Conservation (phyloP, 2,329 filamentous ascomycete species). For the Penicillium sp. region DNA sequence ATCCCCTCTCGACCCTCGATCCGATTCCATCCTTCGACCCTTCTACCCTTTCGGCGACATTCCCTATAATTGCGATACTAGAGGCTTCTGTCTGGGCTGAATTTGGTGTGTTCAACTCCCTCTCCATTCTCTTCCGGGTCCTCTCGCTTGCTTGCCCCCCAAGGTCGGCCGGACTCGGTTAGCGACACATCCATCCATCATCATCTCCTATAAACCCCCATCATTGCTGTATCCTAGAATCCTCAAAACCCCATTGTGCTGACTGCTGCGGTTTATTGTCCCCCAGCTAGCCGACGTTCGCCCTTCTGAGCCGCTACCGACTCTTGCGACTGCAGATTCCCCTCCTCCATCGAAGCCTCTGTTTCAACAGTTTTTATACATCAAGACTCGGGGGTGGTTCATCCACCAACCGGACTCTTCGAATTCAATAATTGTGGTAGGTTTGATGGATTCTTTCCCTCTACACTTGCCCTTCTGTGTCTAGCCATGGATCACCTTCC, state of each 20-base stretch:
- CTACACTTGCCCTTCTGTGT: slow-evolving; percentile 26
- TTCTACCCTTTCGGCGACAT: slow-evolving; percentile 20
- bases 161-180: slow-evolving; percentile 33
- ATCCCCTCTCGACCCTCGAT: slow-evolving; percentile 25
- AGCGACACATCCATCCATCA: slow-evolving; percentile 20
- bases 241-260: slow-evolving; percentile 27
- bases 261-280: slow-evolving; percentile 21
- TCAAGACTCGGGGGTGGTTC: slow-evolving; percentile 35
- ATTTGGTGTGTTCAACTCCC: slow-evolving; percentile 35
- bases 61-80: slow-evolving; percentile 33
- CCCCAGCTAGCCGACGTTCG: slow-evolving; percentile 30
- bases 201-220: slow-evolving; percentile 11
- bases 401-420: slow-evolving; percentile 30
- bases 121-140: slow-evolving; percentile 37
- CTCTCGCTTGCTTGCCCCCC: slow-evolving; percentile 33
- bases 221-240: slow-evolving; percentile 19
- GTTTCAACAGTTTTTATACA: slow-evolving; percentile 20
- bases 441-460: slow-evolving; percentile 37
- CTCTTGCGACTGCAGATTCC: slow-evolving; percentile 38
- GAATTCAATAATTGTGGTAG: slow-evolving; percentile 37
- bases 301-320: slow-evolving; percentile 36
- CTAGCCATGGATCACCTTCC: slow-evolving; percentile 28
- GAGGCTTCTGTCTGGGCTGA: slow-evolving; percentile 25
- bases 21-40: slow-evolving; percentile 23
- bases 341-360: slow-evolving; percentile 36